These are phyloP conservation scores for Escallonia rubra DNA, from an alignment of 129 eudicot species.

Conservation along the genomic window DNA sequence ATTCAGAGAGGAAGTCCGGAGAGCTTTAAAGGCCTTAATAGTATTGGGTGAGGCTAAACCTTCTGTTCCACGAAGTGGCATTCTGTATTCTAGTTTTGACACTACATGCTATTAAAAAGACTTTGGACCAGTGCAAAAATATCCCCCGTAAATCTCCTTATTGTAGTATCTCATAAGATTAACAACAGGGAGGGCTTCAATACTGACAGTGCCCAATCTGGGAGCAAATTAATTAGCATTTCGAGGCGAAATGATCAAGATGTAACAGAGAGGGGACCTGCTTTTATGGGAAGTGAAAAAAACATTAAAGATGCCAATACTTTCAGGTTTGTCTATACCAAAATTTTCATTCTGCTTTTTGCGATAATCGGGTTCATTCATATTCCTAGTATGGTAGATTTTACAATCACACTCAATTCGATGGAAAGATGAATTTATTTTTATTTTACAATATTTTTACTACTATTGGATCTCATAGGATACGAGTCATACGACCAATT, in stretches of 20 bases:
- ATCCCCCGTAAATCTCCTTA: not conserved
- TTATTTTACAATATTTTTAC: too few species aligned
- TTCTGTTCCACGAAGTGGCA: not conserved
- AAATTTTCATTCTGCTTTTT: too few species aligned
- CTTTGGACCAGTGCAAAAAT: not conserved
- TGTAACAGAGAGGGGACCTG: constrained; percentile 21
- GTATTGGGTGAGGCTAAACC: constrained; percentile 32
- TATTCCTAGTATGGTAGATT: too few species aligned
- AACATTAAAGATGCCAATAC: constrained; percentile 19
- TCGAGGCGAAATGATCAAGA: constrained; percentile 21
- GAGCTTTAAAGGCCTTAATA: constrained; percentile 21
- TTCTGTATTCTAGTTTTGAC: too few species aligned
- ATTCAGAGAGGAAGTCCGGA: constrained; percentile 33
- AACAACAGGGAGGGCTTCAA: constrained; percentile 32
- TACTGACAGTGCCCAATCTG: constrained; percentile 16
- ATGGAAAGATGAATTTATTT: too few species aligned
- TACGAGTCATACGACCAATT: too few species aligned
- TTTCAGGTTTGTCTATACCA: constrained; percentile 19
- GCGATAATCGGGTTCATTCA: too few species aligned
- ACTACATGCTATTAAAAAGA: not conserved
- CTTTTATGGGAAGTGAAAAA: constrained; percentile 28
- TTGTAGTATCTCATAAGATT: constrained; percentile 3
- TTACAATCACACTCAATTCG: too few species aligned
- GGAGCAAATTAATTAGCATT: constrained; percentile 16
- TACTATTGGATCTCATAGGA: too few species aligned